These are phyloP conservation scores for Lanmaoa pseudosensibilis DNA, from an alignment of 768 basidiomycete species.

Conservation along the genomic window DNA sequence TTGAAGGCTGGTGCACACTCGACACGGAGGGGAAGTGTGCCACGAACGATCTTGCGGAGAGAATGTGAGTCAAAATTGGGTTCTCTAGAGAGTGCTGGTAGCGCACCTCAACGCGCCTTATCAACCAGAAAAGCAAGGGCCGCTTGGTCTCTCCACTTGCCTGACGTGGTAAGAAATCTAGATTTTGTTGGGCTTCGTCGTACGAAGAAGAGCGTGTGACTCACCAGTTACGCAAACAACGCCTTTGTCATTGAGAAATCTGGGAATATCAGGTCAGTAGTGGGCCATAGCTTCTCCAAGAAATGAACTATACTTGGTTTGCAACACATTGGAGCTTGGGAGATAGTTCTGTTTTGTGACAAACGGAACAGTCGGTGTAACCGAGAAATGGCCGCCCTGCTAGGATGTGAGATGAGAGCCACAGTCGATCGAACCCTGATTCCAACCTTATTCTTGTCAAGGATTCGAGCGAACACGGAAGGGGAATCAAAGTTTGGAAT, in stretches of 20 bases:
- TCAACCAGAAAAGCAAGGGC: conserved; percentile 79
- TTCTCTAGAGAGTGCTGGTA: neutral
- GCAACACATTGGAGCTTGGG: conserved; percentile 79
- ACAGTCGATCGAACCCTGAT: neutral
- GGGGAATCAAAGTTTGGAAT: conserved; percentile 94
- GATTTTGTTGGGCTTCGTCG: conserved; percentile 5
- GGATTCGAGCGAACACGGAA: conserved; percentile 84
- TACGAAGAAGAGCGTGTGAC: neutral
- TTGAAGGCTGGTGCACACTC: conserved; percentile 97
- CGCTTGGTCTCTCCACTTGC: conserved; percentile 40
- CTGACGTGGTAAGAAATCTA: conserved; percentile 80
- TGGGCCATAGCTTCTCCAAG: neutral
- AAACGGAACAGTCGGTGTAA: conserved; percentile 70
- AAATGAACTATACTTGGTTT: conserved; percentile 59
- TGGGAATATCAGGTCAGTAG: conserved; percentile 18
- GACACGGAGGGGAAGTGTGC: conserved; percentile 72
- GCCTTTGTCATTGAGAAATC: conserved; percentile 84
- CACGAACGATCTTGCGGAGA: conserved; percentile 67
- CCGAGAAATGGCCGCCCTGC: conserved; percentile 88
- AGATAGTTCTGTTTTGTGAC: conserved; percentile 81
- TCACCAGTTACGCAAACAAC: conserved; percentile 81
- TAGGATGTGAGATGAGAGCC: conserved; percentile 3
- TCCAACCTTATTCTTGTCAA: conserved; percentile 74
- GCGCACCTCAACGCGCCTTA: conserved; percentile 72
- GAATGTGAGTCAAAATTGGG: neutral